A percentile compares a stretch with the other conserved stretches of the same genome.
Evolutionary conservation across 2,329 filamentous ascomycete genomes (phyloP).

Genomic region (Dothistroma pini): DNA sequence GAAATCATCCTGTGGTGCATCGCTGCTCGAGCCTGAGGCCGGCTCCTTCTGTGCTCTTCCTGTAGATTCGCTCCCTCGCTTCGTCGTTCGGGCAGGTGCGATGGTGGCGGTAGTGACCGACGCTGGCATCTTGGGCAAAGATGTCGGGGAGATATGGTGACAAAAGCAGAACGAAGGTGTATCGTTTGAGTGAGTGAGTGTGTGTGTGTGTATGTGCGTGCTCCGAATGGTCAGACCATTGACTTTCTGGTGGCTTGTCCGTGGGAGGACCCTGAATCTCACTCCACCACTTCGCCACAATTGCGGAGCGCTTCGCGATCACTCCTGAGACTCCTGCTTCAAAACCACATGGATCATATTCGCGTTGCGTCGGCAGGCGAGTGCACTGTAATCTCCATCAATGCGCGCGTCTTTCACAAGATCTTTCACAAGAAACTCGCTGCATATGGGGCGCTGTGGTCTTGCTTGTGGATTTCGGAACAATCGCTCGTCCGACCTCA

Average conservation of each 20-base stretch:
- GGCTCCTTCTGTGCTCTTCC: slow-evolving; percentile 17
- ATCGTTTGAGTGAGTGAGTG: background rate
- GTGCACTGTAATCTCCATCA: no score
- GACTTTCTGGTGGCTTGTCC: background rate
- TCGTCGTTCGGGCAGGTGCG: slow-evolving; percentile 7
- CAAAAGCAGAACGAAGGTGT: background rate
- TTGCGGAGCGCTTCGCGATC: background rate
- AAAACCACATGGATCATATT: background rate
- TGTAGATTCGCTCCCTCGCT: background rate
- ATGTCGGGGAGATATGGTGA: slow-evolving; percentile 3
- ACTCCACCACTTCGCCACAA: background rate
- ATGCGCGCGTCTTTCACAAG: no score
- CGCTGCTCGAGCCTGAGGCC: slow-evolving; percentile 8
- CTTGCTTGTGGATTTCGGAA: no score
- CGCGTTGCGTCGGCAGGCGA: background rate
- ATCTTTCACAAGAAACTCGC: no score
- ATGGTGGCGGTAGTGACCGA: slow-evolving; percentile 29
- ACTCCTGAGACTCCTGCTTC: background rate
- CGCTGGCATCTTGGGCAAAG: slow-evolving; percentile 17
- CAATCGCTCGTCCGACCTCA: no score
- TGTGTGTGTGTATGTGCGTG: background rate
- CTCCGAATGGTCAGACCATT: background rate
- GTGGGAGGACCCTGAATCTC: background rate
- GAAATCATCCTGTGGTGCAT: slow-evolving; percentile 58
- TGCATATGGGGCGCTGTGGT: no score